A percentile compares a stretch with the other conserved stretches of the same genome.
phyloP scores from a whole-genome alignment of 768 basidiomycete species.

The Dacryopinax spathularia region DNA sequence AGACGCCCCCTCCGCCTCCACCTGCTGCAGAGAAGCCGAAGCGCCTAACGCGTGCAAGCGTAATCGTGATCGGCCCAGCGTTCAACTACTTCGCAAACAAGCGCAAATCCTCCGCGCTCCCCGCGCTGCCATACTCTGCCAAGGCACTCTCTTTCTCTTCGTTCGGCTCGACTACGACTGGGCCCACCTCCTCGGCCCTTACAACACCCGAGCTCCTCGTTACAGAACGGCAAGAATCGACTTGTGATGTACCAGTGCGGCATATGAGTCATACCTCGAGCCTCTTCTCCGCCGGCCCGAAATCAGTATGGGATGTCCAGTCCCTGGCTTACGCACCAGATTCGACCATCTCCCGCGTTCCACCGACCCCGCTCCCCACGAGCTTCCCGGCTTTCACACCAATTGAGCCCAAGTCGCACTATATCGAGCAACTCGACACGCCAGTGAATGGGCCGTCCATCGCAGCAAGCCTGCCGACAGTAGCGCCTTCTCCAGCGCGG shows the following conservation, averaged over 20 bases:
- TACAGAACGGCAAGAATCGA: not conserved
- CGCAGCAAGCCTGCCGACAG: not conserved
- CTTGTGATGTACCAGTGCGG: not conserved
- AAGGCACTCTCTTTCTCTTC: not conserved
- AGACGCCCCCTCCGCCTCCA: not conserved
- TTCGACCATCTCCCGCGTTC: not conserved
- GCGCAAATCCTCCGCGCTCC: not conserved
- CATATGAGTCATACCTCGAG: not conserved
- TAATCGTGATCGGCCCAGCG: not conserved
- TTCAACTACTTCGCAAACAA: not conserved
- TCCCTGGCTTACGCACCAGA: not conserved
- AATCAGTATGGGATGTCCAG: not conserved
- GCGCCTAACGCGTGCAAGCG: not conserved
- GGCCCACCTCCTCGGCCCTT: not conserved
- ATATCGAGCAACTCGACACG: not conserved
- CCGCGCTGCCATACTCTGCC: not conserved
- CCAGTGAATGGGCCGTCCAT: not conserved
- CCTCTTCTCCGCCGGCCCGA: not conserved
- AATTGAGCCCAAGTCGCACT: not conserved
- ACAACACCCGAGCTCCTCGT: not conserved
- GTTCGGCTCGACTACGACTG: not conserved
- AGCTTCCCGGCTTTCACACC: not conserved
- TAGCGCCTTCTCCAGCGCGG: not conserved
- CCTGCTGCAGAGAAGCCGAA: not conserved
- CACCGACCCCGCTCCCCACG: not conserved